Conservation (phyloP, 139 green algal species). For the Auxenochlorella protothecoides region DNA sequence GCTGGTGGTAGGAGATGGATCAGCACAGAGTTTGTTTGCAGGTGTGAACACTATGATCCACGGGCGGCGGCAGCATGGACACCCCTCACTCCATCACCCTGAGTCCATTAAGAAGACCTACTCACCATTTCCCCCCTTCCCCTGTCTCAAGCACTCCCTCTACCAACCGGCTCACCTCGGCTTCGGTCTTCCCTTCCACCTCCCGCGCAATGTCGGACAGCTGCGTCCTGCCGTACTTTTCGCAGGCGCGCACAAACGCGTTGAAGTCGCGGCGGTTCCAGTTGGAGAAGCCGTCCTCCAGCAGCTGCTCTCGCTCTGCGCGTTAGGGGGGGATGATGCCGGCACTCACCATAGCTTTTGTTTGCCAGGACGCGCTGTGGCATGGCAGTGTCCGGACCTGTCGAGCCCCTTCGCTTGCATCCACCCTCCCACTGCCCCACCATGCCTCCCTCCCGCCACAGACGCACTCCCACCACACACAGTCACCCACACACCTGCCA, state of each 20-base stretch:
- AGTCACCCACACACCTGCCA: constrained; percentile 30
- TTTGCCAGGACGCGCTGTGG: too few species aligned
- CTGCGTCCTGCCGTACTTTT: constrained; percentile 77
- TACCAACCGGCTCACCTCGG: constrained; percentile 60
- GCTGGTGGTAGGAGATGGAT: too few species aligned
- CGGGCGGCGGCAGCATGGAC: neutral
- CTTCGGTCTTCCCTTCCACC: constrained; percentile 85
- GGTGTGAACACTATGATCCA: too few species aligned
- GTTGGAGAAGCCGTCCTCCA: constrained; percentile 73
- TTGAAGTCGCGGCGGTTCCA: constrained; percentile 92
- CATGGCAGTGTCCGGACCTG: too few species aligned
- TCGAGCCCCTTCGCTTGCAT: too few species aligned
- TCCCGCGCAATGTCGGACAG: constrained; percentile 71
- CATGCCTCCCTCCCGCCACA: neutral
- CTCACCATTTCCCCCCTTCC: neutral
- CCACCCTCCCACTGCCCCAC: neutral
- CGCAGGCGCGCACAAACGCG: constrained; percentile 80
- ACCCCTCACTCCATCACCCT: too few species aligned
- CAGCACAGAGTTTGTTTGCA: too few species aligned
- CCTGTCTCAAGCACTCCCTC: neutral
- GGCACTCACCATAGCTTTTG: too few species aligned
- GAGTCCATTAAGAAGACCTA: too few species aligned
- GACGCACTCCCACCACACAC: neutral
- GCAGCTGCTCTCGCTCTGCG: constrained; percentile 36
- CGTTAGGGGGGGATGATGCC: too few species aligned